A percentile compares a stretch with the other conserved stretches of the same genome.
phyloP scores from a whole-genome alignment of 768 basidiomycete species.

The Boletus rufocinnamomeus region DNA sequence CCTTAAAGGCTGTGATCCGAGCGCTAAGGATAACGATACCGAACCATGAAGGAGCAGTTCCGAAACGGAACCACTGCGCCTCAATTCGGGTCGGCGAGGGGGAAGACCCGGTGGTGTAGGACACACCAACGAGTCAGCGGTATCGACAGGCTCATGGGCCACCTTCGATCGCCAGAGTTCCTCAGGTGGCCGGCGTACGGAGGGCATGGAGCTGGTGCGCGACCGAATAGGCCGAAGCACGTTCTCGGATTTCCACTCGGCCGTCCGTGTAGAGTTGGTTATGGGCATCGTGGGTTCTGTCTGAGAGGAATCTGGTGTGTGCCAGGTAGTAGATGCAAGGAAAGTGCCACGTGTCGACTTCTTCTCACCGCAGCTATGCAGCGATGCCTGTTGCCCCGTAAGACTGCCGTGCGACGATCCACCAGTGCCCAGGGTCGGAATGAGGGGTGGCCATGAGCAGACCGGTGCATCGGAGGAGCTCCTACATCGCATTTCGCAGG shows the following conservation, averaged over 20 bases:
- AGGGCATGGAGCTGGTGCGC: constrained; percentile 17
- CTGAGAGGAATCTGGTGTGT: constrained; percentile 3
- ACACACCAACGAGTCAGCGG: background rate
- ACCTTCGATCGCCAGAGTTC: constrained; percentile 24
- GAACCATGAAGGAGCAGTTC: constrained; percentile 14
- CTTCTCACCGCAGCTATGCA: constrained; percentile 14
- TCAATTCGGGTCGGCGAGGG: constrained; percentile 12
- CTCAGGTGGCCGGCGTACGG: constrained; percentile 20
- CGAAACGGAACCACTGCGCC: constrained; percentile 8
- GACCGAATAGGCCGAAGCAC: constrained; percentile 19
- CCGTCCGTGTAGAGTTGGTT: constrained; percentile 3
- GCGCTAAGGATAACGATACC: constrained; percentile 25
- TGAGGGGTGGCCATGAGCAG: constrained; percentile 30
- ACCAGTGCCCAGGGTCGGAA: background rate
- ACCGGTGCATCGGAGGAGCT: constrained; percentile 7
- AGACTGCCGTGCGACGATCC: constrained; percentile 4
- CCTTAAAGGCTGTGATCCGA: constrained; percentile 29
- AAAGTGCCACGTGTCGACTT: constrained; percentile 12
- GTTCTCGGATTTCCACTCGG: constrained; percentile 25
- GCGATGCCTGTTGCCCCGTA: constrained; percentile 7
- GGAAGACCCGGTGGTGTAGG: constrained; percentile 27
- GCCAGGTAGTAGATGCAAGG: constrained; percentile 12
- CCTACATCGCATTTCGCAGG: constrained; percentile 12
- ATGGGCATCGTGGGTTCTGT: constrained; percentile 4
- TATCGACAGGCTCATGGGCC: constrained; percentile 1